A percentile compares a stretch with the other conserved stretches of the same genome.
These are phyloP conservation scores for Macroventuria anomochaeta DNA, from an alignment of 2,329 filamentous ascomycete species.

Conservation along the genomic window DNA sequence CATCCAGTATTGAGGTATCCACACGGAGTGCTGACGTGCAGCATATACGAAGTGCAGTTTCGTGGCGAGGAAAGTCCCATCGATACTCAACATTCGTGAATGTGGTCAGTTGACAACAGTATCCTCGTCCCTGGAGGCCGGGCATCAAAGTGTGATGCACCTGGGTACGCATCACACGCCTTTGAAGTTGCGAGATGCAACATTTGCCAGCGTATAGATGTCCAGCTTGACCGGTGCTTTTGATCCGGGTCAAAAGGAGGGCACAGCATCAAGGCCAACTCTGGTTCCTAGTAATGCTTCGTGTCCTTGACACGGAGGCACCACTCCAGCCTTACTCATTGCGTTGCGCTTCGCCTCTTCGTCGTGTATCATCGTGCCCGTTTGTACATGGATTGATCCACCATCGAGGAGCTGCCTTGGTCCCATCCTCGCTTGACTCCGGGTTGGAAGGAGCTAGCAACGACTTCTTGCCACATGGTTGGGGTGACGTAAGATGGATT, in stretches of 20 bases:
- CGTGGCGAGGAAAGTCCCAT: not conserved
- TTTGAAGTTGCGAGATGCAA: not conserved
- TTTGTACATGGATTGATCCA: slow-evolving; percentile 50
- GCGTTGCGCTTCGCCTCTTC: not conserved
- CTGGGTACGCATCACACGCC: not conserved
- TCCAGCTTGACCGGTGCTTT: not conserved
- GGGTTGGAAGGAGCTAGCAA: slow-evolving; percentile 51
- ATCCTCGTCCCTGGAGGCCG: not conserved
- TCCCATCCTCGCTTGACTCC: slow-evolving; percentile 56
- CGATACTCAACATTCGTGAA: not conserved
- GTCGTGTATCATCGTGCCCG: slow-evolving; percentile 36
- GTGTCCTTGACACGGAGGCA: not conserved
- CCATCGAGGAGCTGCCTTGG: slow-evolving; percentile 44
- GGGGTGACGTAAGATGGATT: slow-evolving; percentile 54
- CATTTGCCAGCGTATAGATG: not conserved
- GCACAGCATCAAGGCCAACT: no score
- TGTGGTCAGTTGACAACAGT: not conserved
- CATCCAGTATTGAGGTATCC: not conserved
- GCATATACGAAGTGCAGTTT: not conserved
- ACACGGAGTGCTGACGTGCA: slow-evolving; percentile 1
- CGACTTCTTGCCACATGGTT: slow-evolving; percentile 60
- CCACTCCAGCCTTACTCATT: no score
- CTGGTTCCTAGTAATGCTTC: not conserved
- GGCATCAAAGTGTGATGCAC: not conserved
- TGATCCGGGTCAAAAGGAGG: not conserved